Percentiles rank a stretch among this genome's conserved stretches.
These are phyloP conservation scores for Erythrobasidium yunnanense DNA, from an alignment of 768 basidiomycete genomes.

Conservation along the genomic window DNA sequence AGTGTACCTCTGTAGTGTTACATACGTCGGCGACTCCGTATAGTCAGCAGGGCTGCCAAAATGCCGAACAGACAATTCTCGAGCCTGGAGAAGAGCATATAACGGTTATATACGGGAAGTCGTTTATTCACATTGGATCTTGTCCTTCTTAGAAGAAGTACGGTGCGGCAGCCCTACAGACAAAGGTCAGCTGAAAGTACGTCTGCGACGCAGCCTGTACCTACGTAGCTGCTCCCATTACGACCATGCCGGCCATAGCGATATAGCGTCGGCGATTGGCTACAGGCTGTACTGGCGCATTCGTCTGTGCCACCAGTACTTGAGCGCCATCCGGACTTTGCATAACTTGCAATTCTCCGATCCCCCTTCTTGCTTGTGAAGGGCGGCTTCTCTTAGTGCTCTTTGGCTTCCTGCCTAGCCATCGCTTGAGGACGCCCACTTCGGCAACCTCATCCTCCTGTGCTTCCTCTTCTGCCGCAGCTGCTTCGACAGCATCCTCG, in stretches of 20 bases:
- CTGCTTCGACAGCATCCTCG: background rate
- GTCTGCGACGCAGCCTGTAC: background rate
- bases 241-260: constrained; percentile 24
- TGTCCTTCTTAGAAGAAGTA: constrained; percentile 15
- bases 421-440: background rate
- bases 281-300: constrained; percentile 4
- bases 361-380: background rate
- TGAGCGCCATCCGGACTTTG: constrained; percentile 26
- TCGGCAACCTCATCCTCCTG: background rate
- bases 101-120: background rate
- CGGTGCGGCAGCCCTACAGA: constrained; percentile 21
- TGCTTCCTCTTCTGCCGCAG: background rate
- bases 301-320: constrained; percentile 20
- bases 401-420: background rate
- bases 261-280: constrained; percentile 17
- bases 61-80: too few relatives aligned
- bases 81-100: too few relatives aligned
- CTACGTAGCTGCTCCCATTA: constrained; percentile 22
- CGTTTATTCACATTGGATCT: background rate
- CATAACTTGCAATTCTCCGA: constrained; percentile 23
- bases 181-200: background rate
- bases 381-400: background rate
- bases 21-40: too few relatives aligned
- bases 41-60: too few relatives aligned
- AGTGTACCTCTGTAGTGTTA: too few relatives aligned